Percentiles rank a stretch among this genome's conserved stretches.
Evolutionary conservation across 1,139 yeast species (phyloP).

Genomic region (Candida sp.): DNA sequence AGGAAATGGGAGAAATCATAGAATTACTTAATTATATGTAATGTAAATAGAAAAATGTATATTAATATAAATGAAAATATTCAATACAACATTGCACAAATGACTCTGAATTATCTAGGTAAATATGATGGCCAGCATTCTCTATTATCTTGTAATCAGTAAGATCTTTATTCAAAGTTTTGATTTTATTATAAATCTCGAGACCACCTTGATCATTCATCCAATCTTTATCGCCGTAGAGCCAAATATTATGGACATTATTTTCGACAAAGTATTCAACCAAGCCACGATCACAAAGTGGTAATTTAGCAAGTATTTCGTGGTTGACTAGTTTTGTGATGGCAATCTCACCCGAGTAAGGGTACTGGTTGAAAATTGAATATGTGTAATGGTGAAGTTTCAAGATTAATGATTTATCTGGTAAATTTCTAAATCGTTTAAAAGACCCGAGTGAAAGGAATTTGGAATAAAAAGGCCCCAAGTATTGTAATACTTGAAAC

Average conservation of each 20-base stretch:
- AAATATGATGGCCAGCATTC: slow-evolving; percentile 43
- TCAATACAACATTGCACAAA: slow-evolving; percentile 27
- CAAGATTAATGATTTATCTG: slow-evolving; percentile 20
- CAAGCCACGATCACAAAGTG: slow-evolving; percentile 41
- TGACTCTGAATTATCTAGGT: slow-evolving; percentile 34
- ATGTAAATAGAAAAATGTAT: not conserved
- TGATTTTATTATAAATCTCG: slow-evolving; percentile 25
- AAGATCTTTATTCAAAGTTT: slow-evolving; percentile 13
- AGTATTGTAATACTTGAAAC: slow-evolving; percentile 34
- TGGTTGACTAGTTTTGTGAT: slow-evolving; percentile 40
- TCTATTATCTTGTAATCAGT: slow-evolving; percentile 21
- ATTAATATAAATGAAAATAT: slow-evolving; percentile 17
- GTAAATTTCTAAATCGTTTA: slow-evolving; percentile 33
- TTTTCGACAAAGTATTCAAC: slow-evolving; percentile 24
- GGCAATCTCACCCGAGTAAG: slow-evolving; percentile 45
- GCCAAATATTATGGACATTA: slow-evolving; percentile 28
- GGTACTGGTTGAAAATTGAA: slow-evolving; percentile 43
- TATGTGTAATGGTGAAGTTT: slow-evolving; percentile 41
- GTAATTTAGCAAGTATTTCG: slow-evolving; percentile 38
- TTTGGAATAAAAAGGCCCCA: slow-evolving; percentile 41
- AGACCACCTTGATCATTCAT: slow-evolving; percentile 43
- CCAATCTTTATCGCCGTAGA: slow-evolving; percentile 46
- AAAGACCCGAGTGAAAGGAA: slow-evolving; percentile 43
- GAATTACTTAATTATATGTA: slow-evolving; percentile 7
- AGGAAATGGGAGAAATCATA: slow-evolving; percentile 4